Conservation (phyloP, 73 alveolate genomes). For the Stentor roeselii region DNA sequence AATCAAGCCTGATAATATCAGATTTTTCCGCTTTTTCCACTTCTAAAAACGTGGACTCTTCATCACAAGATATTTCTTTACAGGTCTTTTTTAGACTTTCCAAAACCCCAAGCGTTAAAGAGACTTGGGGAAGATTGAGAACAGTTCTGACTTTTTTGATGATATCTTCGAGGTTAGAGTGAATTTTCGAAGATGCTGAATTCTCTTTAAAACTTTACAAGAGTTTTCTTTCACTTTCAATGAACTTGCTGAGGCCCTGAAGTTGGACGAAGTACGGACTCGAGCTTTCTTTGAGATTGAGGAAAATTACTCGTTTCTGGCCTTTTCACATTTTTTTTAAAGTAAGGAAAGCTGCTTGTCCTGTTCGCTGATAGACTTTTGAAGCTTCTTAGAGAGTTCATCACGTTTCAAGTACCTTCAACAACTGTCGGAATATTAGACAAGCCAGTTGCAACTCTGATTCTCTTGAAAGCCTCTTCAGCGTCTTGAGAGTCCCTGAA, state of each 20-base stretch:
- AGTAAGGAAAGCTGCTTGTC: neutral
- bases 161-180: too few species aligned
- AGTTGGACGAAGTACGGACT: neutral
- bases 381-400: neutral
- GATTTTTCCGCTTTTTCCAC: too few species aligned
- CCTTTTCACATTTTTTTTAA: neutral
- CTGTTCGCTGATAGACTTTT: neutral
- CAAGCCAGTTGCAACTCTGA: conserved; percentile 1
- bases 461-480: neutral
- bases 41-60: too few species aligned
- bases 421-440: neutral
- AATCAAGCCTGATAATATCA: too few species aligned
- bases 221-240: neutral
- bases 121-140: too few species aligned
- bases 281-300: neutral
- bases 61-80: too few species aligned
- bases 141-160: too few species aligned
- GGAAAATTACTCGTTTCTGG: neutral
- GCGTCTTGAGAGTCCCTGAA: neutral
- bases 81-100: too few species aligned
- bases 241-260: neutral
- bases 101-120: too few species aligned
- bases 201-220: too few species aligned
- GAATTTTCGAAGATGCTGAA: too few species aligned
- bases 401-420: neutral